Evolutionary conservation across 2,329 filamentous ascomycete species (phyloP), one percentile per base, ranked within the genome.

Genomic region (Colletotrichum graminicola): DNA sequence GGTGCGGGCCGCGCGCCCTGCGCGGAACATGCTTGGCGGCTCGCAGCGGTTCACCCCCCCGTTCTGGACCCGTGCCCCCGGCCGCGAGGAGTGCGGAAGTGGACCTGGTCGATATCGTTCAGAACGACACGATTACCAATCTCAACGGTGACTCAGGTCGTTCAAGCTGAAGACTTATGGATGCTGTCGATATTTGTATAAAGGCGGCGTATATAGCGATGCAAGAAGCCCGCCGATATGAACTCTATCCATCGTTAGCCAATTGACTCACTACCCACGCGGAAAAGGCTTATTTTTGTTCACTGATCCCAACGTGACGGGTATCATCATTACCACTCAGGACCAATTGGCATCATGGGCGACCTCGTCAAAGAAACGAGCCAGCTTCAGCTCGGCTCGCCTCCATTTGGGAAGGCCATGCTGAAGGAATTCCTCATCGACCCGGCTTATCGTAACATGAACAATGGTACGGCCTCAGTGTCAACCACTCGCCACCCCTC

Each of bases 341-440:
- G 29, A 45, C 7, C 8, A 29, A 43, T 23, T n/a, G 7, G n/a
- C 45, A 60, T 39, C 34, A 73, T 73, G 71, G 66, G 56, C 1
- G 56, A 71, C 26, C 49, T 41, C 26, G 52, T 63, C 29, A 3
- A 63, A 29, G 59, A 63, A 26, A 18, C 45, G 12, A n/a, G 7
- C n/a, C 43, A 47, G 10, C 21, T 49, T 1, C 68, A 60, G 26
- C 43, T 47, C 7, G 21, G 51, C 2, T 49, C 59, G 16, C 1
- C 10, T 23, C 54, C 69, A 23, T 82, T 82, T 65, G 83, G 83
- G 29, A 78, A 77, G 47, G 66, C 71, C 0, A 74, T 92, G 76
- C 84, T 86, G 68, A 86, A 90, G 73, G 86, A 93, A 47, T 96
- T 95, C 78, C 81, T 90, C n/a, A 89, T 95, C 71, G 88, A 90